Conservation (phyloP, 2,329 filamentous ascomycete species). For the Pseudogymnoascus sp. region DNA sequence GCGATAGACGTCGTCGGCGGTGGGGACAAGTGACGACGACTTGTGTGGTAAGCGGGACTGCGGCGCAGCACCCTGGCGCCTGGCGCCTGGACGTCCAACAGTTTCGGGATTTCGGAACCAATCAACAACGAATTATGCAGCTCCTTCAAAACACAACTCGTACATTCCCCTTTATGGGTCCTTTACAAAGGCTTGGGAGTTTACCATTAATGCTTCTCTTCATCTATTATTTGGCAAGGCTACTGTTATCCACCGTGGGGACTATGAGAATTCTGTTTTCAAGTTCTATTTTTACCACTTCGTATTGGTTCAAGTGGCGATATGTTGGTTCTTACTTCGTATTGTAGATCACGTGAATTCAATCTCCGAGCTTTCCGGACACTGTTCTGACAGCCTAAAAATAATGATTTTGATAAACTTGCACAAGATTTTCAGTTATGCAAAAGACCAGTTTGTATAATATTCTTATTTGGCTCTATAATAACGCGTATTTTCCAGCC, state of each 20-base stretch:
- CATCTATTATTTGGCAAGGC: neutral
- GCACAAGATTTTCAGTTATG: neutral
- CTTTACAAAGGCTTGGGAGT: neutral
- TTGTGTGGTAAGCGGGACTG: slow-evolving; percentile 1
- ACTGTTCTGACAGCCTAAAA: neutral
- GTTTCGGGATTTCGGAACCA: neutral
- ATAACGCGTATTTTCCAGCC: neutral
- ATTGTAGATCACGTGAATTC: neutral
- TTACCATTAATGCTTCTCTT: neutral
- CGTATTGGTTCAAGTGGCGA: neutral
- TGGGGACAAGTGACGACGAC: neutral
- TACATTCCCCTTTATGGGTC: neutral
- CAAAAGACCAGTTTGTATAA: neutral
- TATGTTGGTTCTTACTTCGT: neutral
- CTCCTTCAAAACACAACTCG: neutral
- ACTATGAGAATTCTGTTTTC: neutral
- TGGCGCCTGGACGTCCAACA: neutral
- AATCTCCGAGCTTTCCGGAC: slow-evolving; percentile 1
- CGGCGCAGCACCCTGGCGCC: neutral
- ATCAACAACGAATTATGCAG: neutral
- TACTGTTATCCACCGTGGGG: neutral
- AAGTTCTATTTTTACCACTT: neutral
- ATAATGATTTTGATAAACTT: neutral
- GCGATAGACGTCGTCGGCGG: neutral
- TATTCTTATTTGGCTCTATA: neutral